phyloP scores from a whole-genome alignment of 1,139 yeast species.

The Yamadazyma diospyri region DNA sequence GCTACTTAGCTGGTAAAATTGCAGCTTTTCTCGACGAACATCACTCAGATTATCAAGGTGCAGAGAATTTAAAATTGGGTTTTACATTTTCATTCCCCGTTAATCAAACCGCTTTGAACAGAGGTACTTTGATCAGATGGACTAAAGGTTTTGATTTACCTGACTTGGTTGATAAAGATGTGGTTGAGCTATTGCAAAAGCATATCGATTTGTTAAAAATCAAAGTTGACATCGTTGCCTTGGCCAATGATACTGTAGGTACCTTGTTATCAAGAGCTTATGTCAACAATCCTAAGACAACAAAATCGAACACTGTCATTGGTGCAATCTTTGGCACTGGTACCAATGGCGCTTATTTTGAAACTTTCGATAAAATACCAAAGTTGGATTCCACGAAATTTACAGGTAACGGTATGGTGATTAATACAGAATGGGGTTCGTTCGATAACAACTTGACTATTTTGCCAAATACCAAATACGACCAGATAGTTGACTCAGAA shows the following conservation, averaged over 20 bases:
- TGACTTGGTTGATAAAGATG: constrained; percentile 81
- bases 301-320: constrained; percentile 67
- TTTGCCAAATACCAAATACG: constrained; percentile 76
- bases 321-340: constrained; percentile 97
- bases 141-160: constrained; percentile 87
- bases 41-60: constrained; percentile 43
- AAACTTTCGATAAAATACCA: constrained; percentile 63
- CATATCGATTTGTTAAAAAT: constrained; percentile 56
- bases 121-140: constrained; percentile 87
- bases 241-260: constrained; percentile 94
- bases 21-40: constrained; percentile 58
- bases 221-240: constrained; percentile 78
- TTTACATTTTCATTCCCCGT: constrained; percentile 94
- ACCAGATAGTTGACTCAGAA: constrained; percentile 58
- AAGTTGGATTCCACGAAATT: constrained; percentile 50
- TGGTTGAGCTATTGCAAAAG: constrained; percentile 66
- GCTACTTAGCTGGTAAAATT: constrained; percentile 70
- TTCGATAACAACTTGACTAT: constrained; percentile 75
- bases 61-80: constrained; percentile 61
- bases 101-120: constrained; percentile 71
- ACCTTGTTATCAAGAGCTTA: constrained; percentile 86
- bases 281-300: constrained; percentile 51
- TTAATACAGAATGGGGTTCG: constrained; percentile 97
- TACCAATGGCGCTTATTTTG: constrained; percentile 91
- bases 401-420: constrained; percentile 68